A percentile compares a stretch with the other conserved stretches of the same genome.
These are phyloP conservation scores for Chimonanthus praecox DNA, from an alignment of 164 flowering plant species.

Conservation along the genomic window DNA sequence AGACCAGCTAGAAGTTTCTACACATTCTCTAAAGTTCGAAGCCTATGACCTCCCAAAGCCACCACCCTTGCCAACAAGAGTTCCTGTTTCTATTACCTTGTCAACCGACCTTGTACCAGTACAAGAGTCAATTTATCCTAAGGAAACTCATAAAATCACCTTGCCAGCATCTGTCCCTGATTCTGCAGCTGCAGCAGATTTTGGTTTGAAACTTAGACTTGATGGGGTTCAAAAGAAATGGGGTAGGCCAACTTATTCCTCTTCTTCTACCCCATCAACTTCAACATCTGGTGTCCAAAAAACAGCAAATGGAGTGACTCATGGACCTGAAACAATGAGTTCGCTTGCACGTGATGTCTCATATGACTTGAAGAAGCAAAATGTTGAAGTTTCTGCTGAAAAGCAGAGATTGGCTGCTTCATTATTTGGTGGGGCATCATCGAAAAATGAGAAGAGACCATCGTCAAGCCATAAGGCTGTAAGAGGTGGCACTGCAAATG, in stretches of 20 bases:
- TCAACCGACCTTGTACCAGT: constrained; percentile 66
- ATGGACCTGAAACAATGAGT: constrained; percentile 28
- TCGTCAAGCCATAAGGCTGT: constrained; percentile 46
- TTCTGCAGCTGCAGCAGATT: constrained; percentile 38
- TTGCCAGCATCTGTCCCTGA: constrained; percentile 31
- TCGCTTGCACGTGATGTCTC: constrained; percentile 39
- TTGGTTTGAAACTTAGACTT: constrained; percentile 54
- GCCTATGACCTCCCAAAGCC: constrained; percentile 90
- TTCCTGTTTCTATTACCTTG: constrained; percentile 26
- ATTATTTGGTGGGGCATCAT: constrained; percentile 69
- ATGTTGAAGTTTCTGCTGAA: constrained; percentile 62
- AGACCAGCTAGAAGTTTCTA: constrained; percentile 50
- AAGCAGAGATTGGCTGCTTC: constrained; percentile 97
- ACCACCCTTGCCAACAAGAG: constrained; percentile 36
- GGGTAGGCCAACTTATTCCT: constrained; percentile 72
- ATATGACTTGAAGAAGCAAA: constrained; percentile 46
- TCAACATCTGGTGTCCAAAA: constrained; percentile 36
- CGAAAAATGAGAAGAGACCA: constrained; percentile 51
- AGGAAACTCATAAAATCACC: constrained; percentile 35
- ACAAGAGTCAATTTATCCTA: constrained; percentile 45
- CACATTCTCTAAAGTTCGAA: constrained; percentile 83
- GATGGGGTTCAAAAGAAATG: constrained; percentile 98
- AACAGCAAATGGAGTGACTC: constrained; percentile 45
- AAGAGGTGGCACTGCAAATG: constrained; percentile 27
- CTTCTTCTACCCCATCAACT: constrained; percentile 43